A percentile compares a stretch with the other conserved stretches of the same genome.
Conservation (phyloP, 495 filamentous ascomycete species). For the Trichoderma virens region DNA sequence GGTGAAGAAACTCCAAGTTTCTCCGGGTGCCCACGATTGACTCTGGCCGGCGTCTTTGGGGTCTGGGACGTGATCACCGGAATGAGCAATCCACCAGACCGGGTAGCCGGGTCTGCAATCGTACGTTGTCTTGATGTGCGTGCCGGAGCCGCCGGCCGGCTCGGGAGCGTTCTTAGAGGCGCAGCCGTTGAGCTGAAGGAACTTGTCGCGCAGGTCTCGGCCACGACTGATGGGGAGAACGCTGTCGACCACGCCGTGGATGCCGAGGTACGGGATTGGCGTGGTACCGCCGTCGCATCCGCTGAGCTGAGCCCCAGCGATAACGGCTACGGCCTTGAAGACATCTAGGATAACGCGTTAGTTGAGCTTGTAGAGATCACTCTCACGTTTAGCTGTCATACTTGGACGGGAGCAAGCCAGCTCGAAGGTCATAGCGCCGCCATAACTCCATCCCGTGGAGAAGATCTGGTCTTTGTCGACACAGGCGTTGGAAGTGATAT, state of each 20-base stretch:
- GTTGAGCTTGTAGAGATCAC: not conserved
- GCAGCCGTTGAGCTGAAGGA: constrained; percentile 35
- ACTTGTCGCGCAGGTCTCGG: constrained; percentile 29
- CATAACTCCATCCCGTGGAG: constrained; percentile 33
- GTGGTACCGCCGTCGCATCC: constrained; percentile 31
- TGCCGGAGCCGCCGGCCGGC: constrained; percentile 22
- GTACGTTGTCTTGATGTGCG: constrained; percentile 26
- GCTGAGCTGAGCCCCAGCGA: constrained; percentile 29
- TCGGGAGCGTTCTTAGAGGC: constrained; percentile 21
- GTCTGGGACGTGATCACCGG: constrained; percentile 16
- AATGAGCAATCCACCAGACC: constrained; percentile 20
- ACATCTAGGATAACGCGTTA: constrained; percentile 14
- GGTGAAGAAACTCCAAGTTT: constrained; percentile 18
- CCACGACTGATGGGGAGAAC: constrained; percentile 32
- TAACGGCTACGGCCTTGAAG: constrained; percentile 31
- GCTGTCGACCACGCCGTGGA: constrained; percentile 34
- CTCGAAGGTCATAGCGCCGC: constrained; percentile 34
- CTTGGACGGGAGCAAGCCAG: constrained; percentile 31
- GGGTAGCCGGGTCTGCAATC: constrained; percentile 21
- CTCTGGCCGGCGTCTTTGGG: constrained; percentile 13
- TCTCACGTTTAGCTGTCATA: not conserved
- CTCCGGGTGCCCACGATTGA: constrained; percentile 13
- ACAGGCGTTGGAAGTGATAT: constrained; percentile 25
- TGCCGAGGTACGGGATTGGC: constrained; percentile 35
- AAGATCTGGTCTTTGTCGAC: constrained; percentile 26